Conservation (phyloP, 2,329 filamentous ascomycete species). For the Fusarium tupiense region DNA sequence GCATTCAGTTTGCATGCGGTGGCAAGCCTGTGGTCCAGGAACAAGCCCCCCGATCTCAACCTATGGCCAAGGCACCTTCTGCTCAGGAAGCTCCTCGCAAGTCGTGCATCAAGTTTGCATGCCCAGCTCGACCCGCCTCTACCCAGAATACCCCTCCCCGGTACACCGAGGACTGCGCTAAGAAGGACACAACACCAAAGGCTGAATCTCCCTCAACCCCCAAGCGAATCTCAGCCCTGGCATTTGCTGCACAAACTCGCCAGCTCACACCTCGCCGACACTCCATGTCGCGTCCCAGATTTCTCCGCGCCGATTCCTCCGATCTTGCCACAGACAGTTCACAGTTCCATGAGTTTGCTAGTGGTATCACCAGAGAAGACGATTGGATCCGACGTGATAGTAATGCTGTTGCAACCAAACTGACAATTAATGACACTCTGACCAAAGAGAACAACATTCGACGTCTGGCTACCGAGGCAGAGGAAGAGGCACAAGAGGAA, state of each 20-base stretch:
- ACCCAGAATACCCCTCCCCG: slow-evolving; percentile 52
- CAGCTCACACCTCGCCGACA: slow-evolving; percentile 37
- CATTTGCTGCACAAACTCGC: slow-evolving; percentile 40
- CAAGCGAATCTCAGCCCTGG: slow-evolving; percentile 41
- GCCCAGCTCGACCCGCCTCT: slow-evolving; percentile 63
- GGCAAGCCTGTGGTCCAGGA: slow-evolving; percentile 65
- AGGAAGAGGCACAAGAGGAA: slow-evolving; percentile 83
- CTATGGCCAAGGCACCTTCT: slow-evolving; percentile 47
- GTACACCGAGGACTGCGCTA: slow-evolving; percentile 18
- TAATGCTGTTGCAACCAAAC: slow-evolving; percentile 69
- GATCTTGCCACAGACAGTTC: slow-evolving; percentile 65
- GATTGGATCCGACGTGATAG: slow-evolving; percentile 86
- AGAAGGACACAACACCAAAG: slow-evolving; percentile 25
- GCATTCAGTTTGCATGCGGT: slow-evolving; percentile 90
- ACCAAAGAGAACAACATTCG: slow-evolving; percentile 90
- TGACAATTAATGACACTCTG: slow-evolving; percentile 91
- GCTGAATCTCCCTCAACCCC: slow-evolving; percentile 47
- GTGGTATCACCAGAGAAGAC: slow-evolving; percentile 81
- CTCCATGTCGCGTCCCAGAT: slow-evolving; percentile 52
- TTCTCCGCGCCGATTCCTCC: slow-evolving; percentile 59
- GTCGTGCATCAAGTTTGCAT: slow-evolving; percentile 80
- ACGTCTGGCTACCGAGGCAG: slow-evolving; percentile 85
- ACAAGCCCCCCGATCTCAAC: slow-evolving; percentile 49
- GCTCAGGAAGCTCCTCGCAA: slow-evolving; percentile 59
- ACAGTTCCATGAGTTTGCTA: slow-evolving; percentile 91